Percentiles rank a stretch among this genome's conserved stretches.
Evolutionary conservation across 2,329 filamentous ascomycete species (phyloP).

Genomic region (Beauveria medogensis): DNA sequence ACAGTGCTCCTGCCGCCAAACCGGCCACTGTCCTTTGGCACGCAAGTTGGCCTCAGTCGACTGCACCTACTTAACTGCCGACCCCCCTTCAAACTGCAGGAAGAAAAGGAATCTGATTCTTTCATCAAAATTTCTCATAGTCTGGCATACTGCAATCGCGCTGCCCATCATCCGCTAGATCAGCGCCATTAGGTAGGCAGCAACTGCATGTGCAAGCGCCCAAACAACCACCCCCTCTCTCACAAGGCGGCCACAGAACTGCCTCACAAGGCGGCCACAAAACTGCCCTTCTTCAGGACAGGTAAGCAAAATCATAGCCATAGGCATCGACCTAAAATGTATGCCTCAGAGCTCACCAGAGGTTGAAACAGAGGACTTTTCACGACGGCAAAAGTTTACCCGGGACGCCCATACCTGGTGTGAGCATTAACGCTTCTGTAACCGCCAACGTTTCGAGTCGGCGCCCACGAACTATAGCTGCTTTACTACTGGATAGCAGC

Average conservation of each 20-base stretch:
- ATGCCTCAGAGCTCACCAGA: background rate
- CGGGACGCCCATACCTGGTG: background rate
- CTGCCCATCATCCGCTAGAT: background rate
- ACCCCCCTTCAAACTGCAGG: background rate
- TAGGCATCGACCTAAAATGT: background rate
- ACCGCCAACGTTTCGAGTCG: conserved; percentile 1
- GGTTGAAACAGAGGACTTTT: background rate
- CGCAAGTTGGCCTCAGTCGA: background rate
- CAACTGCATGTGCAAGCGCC: background rate
- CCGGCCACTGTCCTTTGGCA: background rate
- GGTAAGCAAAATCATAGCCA: background rate
- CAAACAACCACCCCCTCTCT: background rate
- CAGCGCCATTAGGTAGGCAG: background rate
- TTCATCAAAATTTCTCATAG: background rate
- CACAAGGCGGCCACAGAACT: background rate
- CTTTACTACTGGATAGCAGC: background rate
- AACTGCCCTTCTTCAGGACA: background rate
- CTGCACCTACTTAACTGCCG: background rate
- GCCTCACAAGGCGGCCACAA: no score
- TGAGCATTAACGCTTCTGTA: background rate
- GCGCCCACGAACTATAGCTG: background rate
- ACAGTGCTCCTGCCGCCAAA: background rate
- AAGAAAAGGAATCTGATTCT: background rate
- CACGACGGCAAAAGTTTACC: background rate
- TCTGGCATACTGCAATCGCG: background rate